A percentile compares a stretch with the other conserved stretches of the same genome.
These are phyloP conservation scores for Rhizopus stolonifer DNA, from an alignment of 371 early-diverging fungal genomes.

Conservation along the genomic window DNA sequence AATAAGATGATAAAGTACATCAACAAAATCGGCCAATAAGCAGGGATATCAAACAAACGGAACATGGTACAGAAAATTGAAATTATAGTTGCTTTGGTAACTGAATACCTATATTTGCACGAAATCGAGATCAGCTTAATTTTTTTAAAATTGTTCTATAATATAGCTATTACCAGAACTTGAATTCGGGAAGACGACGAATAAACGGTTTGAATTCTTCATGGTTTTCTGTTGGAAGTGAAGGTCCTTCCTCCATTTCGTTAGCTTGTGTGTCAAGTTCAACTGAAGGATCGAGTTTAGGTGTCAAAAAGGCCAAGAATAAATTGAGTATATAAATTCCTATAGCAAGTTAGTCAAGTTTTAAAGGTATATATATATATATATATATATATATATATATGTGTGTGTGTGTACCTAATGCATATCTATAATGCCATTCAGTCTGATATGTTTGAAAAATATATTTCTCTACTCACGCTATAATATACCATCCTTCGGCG, in stretches of 20 bases:
- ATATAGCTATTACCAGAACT: conserved; percentile 86
- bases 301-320: conserved; percentile 93
- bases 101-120: conserved; percentile 75
- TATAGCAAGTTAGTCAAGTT: too few relatives aligned
- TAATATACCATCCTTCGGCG: conserved; percentile 95
- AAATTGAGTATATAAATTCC: conserved; percentile 95
- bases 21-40: conserved; percentile 92
- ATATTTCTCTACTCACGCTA: conserved; percentile 78
- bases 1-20: conserved; percentile 97
- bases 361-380: too few relatives aligned
- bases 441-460: background rate
- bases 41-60: conserved; percentile 95
- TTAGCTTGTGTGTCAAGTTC: conserved; percentile 70
- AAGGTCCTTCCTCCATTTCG: conserved; percentile 71
- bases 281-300: conserved; percentile 93
- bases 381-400: too few relatives aligned
- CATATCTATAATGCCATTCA: conserved; percentile 51
- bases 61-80: conserved; percentile 86
- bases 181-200: conserved; percentile 98
- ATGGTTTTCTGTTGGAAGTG: conserved; percentile 83
- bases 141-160: too few relatives aligned
- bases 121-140: too few relatives aligned
- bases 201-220: conserved; percentile 99
- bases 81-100: conserved; percentile 78
- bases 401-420: conserved; percentile 56